Conservation (phyloP, 106 monocot genomes). For the Cymbidium sinense region DNA sequence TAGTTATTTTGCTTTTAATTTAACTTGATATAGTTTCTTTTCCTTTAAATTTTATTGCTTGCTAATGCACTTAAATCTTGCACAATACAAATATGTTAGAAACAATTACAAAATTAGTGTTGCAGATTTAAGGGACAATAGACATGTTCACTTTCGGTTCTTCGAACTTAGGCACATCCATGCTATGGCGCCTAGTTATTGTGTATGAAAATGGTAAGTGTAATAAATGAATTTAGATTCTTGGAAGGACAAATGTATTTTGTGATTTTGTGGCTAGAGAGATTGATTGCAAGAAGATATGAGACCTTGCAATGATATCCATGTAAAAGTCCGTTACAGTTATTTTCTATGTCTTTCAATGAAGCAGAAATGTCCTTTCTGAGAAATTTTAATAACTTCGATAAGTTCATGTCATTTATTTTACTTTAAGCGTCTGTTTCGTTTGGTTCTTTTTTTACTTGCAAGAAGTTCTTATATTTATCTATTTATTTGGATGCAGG, state of each 20-base stretch:
- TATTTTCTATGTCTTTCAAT: neutral
- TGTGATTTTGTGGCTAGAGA: neutral
- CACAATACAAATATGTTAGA: neutral
- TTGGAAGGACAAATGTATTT: neutral
- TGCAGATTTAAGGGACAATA: neutral
- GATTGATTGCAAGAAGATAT: neutral
- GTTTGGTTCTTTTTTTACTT: neutral
- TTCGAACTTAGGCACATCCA: neutral
- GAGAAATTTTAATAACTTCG: neutral
- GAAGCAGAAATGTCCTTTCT: neutral
- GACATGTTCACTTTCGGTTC: neutral
- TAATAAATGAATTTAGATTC: neutral
- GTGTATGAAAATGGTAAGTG: neutral
- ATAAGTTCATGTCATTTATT: neutral
- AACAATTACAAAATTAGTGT: neutral
- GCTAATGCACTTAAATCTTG: neutral
- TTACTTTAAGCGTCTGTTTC: neutral
- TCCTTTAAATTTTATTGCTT: neutral
- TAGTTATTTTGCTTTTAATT: no score
- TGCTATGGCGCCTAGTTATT: neutral
- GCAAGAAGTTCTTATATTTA: neutral
- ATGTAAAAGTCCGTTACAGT: neutral
- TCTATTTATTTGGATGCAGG: slow-evolving; percentile 30
- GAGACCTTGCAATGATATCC: neutral
- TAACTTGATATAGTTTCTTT: neutral